Base-by-base conservation (phyloP, 257 asterid species). In the Forsythia viridissima region DNA sequence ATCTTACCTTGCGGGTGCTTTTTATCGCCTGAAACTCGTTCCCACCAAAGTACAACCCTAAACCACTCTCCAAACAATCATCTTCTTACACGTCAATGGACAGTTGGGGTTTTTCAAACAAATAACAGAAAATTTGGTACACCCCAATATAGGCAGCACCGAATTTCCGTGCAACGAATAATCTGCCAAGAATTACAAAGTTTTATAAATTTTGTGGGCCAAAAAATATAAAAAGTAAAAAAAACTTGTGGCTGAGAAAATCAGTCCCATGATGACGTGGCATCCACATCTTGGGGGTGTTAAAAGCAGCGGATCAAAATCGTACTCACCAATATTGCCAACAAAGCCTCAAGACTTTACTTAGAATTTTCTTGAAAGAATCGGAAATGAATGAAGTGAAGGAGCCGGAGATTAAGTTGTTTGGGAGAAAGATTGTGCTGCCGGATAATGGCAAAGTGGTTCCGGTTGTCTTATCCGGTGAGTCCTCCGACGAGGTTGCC, bases 171-270 rank as follows among this genome's bases (percentile, higher is more conserved):
- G 82, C 85, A 76, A 77, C 85, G 6, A 41, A 7, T 41, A 4
- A 4, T 41, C 9, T 8, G 51, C 12, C 11, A 43, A 4, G 10
- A 4, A 5, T 4, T 6, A 43, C 10, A 43, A 43, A 30, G 34
- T 0, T 30, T 30, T 44, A 44, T 44, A 44, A 44, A 44, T 43
- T 43, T 9, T 43, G 51, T 52, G 20, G 20, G 20, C n/a, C 4
- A 13, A 52, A 52, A 59, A 6, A 20, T 5, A 59, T 59, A 21
- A 61, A 61, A 51, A 51, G 12, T 16, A 91, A 81, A 75, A 15
- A 81, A 84, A 89, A 86, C 84, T 80, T 90, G 93, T 92, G 97
- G 95, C 88, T 89, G 84, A 85, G 89, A 88, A 88, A 81, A 80
- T 85, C 65, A 75, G 84, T 24, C 76, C 65, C 73, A 16, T 36